These are phyloP conservation scores for Colletotrichum tropicale DNA, from an alignment of 2,329 filamentous ascomycete genomes.

Conservation along the genomic window DNA sequence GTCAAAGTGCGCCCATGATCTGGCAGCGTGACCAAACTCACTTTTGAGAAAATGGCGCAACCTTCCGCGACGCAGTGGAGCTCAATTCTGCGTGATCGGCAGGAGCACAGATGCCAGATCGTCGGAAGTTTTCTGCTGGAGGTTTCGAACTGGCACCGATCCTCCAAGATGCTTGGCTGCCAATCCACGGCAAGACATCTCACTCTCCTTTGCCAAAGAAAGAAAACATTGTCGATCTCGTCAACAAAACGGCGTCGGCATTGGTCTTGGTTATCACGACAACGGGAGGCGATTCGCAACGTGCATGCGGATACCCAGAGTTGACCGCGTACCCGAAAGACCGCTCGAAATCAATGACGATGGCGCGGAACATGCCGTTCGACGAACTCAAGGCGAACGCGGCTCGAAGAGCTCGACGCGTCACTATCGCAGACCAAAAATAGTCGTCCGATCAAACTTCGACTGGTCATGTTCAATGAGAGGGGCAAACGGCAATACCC, in stretches of 20 bases:
- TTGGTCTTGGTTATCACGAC: background rate
- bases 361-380: background rate
- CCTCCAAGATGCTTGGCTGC: background rate
- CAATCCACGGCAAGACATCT: background rate
- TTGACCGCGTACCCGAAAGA: background rate
- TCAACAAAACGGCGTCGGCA: background rate
- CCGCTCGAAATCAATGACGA: background rate
- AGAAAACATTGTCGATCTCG: background rate
- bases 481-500: background rate
- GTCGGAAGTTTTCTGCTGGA: background rate
- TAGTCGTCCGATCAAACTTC: background rate
- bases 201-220: background rate
- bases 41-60: background rate
- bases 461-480: background rate
- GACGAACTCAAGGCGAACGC: background rate
- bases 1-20: conserved; percentile 8
- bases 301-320: background rate
- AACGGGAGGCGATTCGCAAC: background rate
- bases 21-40: conserved; percentile 1
- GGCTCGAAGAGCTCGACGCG: background rate
- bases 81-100: background rate
- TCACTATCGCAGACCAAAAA: background rate
- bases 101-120: conserved; percentile 1
- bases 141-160: background rate
- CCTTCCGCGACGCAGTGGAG: background rate